These are phyloP conservation scores for Peronospora tabacina DNA, from an alignment of 352 stramenopile genomes.

Conservation along the genomic window DNA sequence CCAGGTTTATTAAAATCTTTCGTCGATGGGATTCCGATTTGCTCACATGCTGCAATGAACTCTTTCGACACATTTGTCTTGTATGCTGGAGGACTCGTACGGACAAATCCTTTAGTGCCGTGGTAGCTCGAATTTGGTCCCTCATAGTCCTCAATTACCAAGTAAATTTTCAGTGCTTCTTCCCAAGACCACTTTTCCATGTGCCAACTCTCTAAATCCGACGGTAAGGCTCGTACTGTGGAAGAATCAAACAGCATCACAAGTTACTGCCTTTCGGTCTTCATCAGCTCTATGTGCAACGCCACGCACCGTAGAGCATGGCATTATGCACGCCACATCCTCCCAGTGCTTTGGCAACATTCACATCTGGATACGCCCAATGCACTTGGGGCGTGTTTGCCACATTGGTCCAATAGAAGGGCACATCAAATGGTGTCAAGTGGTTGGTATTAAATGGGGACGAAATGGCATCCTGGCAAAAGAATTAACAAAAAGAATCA, in stretches of 20 bases:
- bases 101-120: constrained; percentile 42
- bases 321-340: constrained; percentile 88
- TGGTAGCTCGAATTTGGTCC: constrained; percentile 49
- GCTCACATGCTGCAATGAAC: constrained; percentile 47
- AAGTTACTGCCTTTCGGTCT: background rate
- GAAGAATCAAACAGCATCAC: background rate
- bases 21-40: constrained; percentile 48
- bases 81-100: constrained; percentile 37
- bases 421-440: constrained; percentile 77
- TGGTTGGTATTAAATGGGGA: constrained; percentile 30
- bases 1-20: constrained; percentile 79
- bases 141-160: constrained; percentile 68
- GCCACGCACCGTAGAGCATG: constrained; percentile 77
- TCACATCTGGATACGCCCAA: constrained; percentile 73
- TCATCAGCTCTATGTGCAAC: background rate
- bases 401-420: constrained; percentile 80
- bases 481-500: background rate
- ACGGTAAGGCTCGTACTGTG: constrained; percentile 55
- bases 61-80: constrained; percentile 32
- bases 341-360: constrained; percentile 78
- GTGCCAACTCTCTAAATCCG: constrained; percentile 70
- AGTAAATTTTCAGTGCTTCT: constrained; percentile 61
- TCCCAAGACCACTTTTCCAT: constrained; percentile 72
- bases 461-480: constrained; percentile 29
- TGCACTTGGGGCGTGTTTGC: constrained; percentile 57